These are phyloP conservation scores for Combretum micranthum DNA, from an alignment of 345 rosid genomes.

Conservation along the genomic window DNA sequence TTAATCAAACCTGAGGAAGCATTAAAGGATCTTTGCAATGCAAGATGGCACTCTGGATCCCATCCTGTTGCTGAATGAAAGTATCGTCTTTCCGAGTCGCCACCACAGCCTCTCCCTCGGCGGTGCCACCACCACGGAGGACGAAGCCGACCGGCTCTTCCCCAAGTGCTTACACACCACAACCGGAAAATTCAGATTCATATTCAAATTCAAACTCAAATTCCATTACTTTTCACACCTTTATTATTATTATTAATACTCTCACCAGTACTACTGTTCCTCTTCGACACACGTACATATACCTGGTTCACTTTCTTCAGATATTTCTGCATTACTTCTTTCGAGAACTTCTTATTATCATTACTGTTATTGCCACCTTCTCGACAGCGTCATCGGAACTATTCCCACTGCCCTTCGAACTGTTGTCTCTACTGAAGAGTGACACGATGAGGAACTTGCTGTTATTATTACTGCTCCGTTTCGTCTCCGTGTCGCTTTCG, in stretches of 20 bases:
- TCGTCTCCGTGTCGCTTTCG: conserved; percentile 10
- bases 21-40: conserved; percentile 95
- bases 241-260: too few relatives aligned
- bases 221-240: too few relatives aligned
- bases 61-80: conserved; percentile 82
- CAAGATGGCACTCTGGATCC: conserved; percentile 89
- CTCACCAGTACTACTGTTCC: conserved; percentile 29
- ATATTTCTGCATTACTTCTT: conserved; percentile 70
- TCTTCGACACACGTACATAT: conserved; percentile 72
- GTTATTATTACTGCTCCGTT: conserved; percentile 14
- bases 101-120: conserved; percentile 13
- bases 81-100: conserved; percentile 86
- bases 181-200: too few relatives aligned
- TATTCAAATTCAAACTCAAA: too few relatives aligned
- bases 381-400: conserved; percentile 10
- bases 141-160: conserved; percentile 83
- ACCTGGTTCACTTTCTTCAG: conserved; percentile 88
- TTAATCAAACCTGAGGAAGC: conserved; percentile 53
- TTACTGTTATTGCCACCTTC: conserved; percentile 2
- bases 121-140: conserved; percentile 41
- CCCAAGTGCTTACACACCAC: conserved; percentile 82
- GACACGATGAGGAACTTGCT: conserved; percentile 51
- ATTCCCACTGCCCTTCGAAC: conserved; percentile 29
- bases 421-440: conserved; percentile 60
- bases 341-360: conserved; percentile 40